Base-by-base conservation (phyloP, 805 yeast species). In the Lipomyces sp. region DNA sequence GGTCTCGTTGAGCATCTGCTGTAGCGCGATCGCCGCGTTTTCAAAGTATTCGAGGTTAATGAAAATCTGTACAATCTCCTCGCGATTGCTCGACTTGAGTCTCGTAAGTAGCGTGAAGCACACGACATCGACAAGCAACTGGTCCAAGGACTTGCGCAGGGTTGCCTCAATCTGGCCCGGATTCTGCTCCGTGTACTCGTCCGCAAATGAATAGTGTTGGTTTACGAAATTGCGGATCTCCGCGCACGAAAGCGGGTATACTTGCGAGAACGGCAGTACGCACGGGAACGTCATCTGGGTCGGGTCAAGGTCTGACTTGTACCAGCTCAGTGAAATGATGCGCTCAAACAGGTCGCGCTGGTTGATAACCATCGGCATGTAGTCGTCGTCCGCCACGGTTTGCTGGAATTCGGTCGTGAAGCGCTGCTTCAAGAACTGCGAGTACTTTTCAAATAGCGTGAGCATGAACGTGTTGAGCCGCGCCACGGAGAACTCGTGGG, bases 11-110 rank as follows among this genome's bases (percentile, higher is more conserved):
- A 79, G 66, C 44, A 67, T 58, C 26, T 60, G 60, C 50, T 77
- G 75, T 43, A 91, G 74, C 65, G 84, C 89, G 45, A 74, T 73
- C 8, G 90, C 78, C 49, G 95, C 87, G 60, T 75, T 80, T 37
- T 86, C 75, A 66, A 90, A 91, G 65, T 86, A 87, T 64, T 91
- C 96, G 61, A 91, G 71, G 65, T 93, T 89, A 51, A 93, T 84
- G 59, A 86, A 74, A 59, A 87, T 86, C 70, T 93, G 98, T 0
- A 96, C 84, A 24, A 88, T 78, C 59, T 88, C 90, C 67, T 91
- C 98, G 63, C 95, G 86, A 55, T 89, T 85, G 11, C 83, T 79
- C 1, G 89, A 76, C 58, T 80, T 77, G 43, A 84, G 75, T 53
- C 81, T 80, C 13, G 76, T 74, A 49, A 78, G 75, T 42, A 86